Evolutionary conservation across 768 basidiomycete genomes (phyloP).

Genomic region (Lentinula detonsa): DNA sequence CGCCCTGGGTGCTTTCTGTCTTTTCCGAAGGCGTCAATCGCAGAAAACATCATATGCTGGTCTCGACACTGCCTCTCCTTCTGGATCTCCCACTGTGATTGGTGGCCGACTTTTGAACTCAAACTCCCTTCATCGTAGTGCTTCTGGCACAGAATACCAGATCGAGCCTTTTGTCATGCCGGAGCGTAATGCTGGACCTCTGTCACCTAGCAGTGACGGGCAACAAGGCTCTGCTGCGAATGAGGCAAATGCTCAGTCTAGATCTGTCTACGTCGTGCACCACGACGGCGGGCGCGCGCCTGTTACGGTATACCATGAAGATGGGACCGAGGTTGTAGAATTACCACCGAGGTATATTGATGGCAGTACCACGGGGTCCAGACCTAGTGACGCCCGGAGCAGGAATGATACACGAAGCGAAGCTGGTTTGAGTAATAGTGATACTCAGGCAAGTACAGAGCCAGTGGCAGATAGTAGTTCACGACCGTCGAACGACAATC

Average conservation of each 20-base stretch:
- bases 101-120: conserved; percentile 1
- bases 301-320: conserved; percentile 50
- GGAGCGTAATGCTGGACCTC: conserved; percentile 18
- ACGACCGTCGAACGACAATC: neutral
- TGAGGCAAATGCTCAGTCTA: neutral
- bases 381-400: neutral
- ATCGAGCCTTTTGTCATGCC: conserved; percentile 41
- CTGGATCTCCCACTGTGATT: conserved; percentile 9
- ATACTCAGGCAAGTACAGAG: neutral
- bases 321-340: conserved; percentile 54
- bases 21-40: conserved; percentile 23
- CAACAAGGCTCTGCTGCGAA: neutral
- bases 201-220: neutral
- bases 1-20: conserved; percentile 21
- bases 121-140: conserved; percentile 1
- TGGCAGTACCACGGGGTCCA: neutral
- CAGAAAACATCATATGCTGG: conserved; percentile 21
- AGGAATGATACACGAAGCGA: neutral
- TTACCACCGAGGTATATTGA: conserved; percentile 48
- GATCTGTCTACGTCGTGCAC: conserved; percentile 51
- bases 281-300: conserved; percentile 54
- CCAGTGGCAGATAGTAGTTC: neutral
- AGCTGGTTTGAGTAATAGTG: neutral
- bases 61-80: conserved; percentile 15
- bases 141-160: conserved; percentile 21